Evolutionary conservation across 768 basidiomycete genomes (phyloP).

Genomic region (Boletus rubropictus): DNA sequence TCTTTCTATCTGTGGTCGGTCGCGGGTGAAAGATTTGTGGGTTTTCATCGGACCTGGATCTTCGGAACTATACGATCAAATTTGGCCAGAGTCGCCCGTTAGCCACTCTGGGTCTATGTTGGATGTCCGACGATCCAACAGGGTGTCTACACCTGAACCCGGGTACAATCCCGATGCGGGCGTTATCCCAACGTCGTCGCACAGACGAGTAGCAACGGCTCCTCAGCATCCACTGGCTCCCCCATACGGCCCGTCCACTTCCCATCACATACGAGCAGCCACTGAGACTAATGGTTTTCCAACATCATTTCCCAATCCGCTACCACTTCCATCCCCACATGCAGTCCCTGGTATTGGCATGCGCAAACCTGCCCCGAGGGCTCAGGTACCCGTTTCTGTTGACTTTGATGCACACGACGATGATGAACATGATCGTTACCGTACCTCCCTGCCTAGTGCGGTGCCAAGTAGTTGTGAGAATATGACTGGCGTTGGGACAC

Average conservation of each 20-base stretch:
- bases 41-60: conserved; percentile 58
- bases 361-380: conserved; percentile 60
- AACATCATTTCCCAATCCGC: conserved; percentile 12
- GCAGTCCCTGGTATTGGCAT: conserved; percentile 36
- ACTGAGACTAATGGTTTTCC: conserved; percentile 29
- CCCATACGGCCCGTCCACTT: conserved; percentile 9
- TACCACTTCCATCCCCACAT: conserved; percentile 18
- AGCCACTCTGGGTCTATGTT: conserved; percentile 33
- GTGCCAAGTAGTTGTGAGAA: conserved; percentile 48
- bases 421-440: conserved; percentile 31
- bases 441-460: conserved; percentile 48
- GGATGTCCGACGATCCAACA: conserved; percentile 34
- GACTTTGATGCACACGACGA: conserved; percentile 35
- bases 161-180: conserved; percentile 19
- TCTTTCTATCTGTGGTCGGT: conserved; percentile 63
- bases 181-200: conserved; percentile 25
- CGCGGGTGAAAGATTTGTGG: conserved; percentile 74
- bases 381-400: conserved; percentile 57
- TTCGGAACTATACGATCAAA: conserved; percentile 25
- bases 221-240: conserved; percentile 25
- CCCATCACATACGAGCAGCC: conserved; percentile 32
- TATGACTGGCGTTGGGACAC: conserved; percentile 62
- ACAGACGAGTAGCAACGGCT: conserved; percentile 28
- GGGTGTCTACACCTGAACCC: conserved; percentile 30
- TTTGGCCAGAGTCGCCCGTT: conserved; percentile 31